A percentile compares a stretch with the other conserved stretches of the same genome.
Conservation (phyloP, 148 eudicot genomes). For the Rhododendron kiyosumense region DNA sequence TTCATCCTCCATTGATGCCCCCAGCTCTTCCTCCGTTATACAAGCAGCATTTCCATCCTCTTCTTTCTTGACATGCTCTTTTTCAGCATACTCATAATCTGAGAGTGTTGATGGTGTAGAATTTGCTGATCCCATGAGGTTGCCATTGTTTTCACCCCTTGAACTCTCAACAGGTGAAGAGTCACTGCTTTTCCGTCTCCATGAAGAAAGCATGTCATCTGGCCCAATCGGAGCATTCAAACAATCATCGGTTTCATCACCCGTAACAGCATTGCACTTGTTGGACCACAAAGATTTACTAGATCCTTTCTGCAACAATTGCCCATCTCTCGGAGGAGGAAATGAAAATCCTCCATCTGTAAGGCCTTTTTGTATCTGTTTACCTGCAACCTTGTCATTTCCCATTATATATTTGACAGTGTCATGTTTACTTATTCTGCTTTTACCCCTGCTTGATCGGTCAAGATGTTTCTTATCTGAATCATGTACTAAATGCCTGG, state of each 20-base stretch:
- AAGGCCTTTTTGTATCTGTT: constrained; percentile 30
- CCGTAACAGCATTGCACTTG: constrained; percentile 28
- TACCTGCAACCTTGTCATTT: constrained; percentile 32
- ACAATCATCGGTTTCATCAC: constrained; percentile 38
- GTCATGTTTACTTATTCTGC: constrained; percentile 29
- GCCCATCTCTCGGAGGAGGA: constrained; percentile 70
- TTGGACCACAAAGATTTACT: constrained; percentile 62
- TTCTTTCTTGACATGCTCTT: constrained; percentile 45
- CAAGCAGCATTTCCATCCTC: constrained; percentile 37
- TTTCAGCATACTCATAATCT: constrained; percentile 61
- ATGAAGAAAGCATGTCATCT: constrained; percentile 58
- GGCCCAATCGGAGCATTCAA: constrained; percentile 24
- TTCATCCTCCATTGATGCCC: constrained; percentile 81
- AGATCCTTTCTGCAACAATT: constrained; percentile 38
- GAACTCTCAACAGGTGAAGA: constrained; percentile 78
- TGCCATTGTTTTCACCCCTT: constrained; percentile 51
- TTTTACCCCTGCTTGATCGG: constrained; percentile 40
- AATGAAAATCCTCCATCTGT: constrained; percentile 74
- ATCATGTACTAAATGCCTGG: constrained; percentile 33
- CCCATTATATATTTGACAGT: constrained; percentile 35
- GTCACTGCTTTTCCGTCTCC: constrained; percentile 68
- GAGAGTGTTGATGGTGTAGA: constrained; percentile 76
- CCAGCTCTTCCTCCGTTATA: constrained; percentile 62
- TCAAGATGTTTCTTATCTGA: constrained; percentile 30
- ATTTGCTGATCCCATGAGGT: constrained; percentile 55